Conservation (phyloP, 495 filamentous ascomycete species). For the Corynascus novoguineensis region DNA sequence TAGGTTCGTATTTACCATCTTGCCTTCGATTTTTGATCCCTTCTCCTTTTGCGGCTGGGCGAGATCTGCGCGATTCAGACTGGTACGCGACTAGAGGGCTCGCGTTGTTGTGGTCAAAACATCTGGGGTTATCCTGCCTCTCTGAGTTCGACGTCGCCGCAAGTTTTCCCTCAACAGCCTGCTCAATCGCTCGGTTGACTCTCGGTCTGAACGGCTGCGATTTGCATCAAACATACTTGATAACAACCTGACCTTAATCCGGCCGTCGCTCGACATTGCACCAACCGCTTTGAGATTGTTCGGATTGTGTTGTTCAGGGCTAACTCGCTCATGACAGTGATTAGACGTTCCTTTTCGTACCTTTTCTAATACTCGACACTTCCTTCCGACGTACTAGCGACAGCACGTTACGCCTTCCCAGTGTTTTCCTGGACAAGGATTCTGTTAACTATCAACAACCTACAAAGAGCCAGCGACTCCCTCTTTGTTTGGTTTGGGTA, state of each 20-base stretch:
- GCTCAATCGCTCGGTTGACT: neutral
- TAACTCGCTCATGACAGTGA: constrained; percentile 11
- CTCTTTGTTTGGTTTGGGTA: constrained; percentile 1
- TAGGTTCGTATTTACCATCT: constrained; percentile 23
- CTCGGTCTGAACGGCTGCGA: too few relatives aligned
- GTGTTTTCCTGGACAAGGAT: neutral
- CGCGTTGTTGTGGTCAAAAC: neutral
- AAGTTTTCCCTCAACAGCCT: too few relatives aligned
- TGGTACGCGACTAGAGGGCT: neutral
- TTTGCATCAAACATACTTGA: too few relatives aligned
- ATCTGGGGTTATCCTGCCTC: neutral
- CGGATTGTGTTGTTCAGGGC: neutral
- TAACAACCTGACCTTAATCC: neutral
- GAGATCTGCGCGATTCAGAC: neutral
- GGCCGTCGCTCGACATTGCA: neutral
- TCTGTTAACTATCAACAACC: constrained; percentile 6
- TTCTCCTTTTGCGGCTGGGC: neutral
- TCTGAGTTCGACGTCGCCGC: too few relatives aligned
- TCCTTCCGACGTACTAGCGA: constrained; percentile 1
- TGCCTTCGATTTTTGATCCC: neutral
- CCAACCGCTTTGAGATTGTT: neutral
- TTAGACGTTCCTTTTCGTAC: constrained; percentile 26
- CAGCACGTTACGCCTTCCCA: neutral
- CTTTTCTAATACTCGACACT: constrained; percentile 15
- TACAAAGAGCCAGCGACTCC: neutral